Evolutionary conservation across 2,329 filamentous ascomycete genomes (phyloP).

Genomic region (Macroventuria anomochaeta): DNA sequence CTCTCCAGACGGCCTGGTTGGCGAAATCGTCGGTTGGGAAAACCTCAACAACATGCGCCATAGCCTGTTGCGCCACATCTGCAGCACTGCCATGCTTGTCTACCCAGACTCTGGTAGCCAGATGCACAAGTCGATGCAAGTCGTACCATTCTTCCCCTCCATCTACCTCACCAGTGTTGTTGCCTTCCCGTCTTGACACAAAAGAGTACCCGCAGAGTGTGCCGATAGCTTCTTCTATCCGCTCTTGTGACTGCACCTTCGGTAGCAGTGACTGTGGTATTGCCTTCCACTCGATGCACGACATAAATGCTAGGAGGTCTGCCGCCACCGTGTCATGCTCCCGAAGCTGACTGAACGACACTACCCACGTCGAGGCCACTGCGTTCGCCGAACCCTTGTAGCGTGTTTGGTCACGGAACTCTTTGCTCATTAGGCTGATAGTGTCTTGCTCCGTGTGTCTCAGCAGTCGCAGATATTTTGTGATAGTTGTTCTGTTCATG

Average conservation of each 20-base stretch:
- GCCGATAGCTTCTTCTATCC: slow-evolving; percentile 27
- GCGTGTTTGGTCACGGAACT: slow-evolving; percentile 49
- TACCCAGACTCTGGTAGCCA: slow-evolving; percentile 25
- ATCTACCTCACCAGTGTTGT: too few relatives aligned
- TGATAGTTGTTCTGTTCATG: slow-evolving; percentile 25
- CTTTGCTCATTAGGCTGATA: slow-evolving; percentile 45
- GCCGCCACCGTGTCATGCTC: slow-evolving; percentile 41
- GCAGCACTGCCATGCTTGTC: neutral
- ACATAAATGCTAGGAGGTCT: slow-evolving; percentile 46
- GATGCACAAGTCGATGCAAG: slow-evolving; percentile 24
- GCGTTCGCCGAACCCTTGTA: slow-evolving; percentile 48
- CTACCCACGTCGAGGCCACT: slow-evolving; percentile 51
- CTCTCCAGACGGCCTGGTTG: slow-evolving; percentile 17
- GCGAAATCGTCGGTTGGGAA: slow-evolving; percentile 17
- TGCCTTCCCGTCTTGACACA: slow-evolving; percentile 10
- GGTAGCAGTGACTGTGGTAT: slow-evolving; percentile 25
- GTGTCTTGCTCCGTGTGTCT: slow-evolving; percentile 41
- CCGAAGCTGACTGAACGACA: slow-evolving; percentile 50
- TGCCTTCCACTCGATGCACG: slow-evolving; percentile 21
- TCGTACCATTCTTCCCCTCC: slow-evolving; percentile 16
- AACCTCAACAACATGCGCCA: slow-evolving; percentile 1
- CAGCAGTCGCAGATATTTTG: slow-evolving; percentile 47
- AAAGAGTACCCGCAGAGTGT: slow-evolving; percentile 32
- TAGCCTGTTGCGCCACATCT: neutral
- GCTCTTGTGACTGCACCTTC: slow-evolving; percentile 10